Evolutionary conservation across 441 rosid species (phyloP), one percentile per base, ranked within the genome.

Genomic region (Lepidium campestre): DNA sequence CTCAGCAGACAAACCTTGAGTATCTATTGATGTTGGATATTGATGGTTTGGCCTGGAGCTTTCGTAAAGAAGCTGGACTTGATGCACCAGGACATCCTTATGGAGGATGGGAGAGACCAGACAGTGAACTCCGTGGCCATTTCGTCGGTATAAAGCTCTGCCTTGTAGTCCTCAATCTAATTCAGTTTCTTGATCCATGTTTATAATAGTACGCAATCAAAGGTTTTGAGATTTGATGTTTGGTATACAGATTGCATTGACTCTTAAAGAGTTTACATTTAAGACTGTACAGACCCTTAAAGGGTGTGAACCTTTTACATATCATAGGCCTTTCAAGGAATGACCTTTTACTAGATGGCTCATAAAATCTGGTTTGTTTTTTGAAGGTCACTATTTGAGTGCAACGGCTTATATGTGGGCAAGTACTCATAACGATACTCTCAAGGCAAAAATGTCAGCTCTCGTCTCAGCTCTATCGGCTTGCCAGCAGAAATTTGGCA

Each of bases 361-460:
- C 6, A 46, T 20, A 47, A 10, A 64, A 23, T 27, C 65, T 45
- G 60, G 12, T 65, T 71, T 79, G 41, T 35, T 69, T 65, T 29
- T 70, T 82, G 73, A 78, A 94, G 99, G 99, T 73, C 97, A 94
- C 73, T 94, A 89, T 77, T 60, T 94, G 84, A 86, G 99, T 78
- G 98, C 97, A 34, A 69, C 96, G 15, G 93, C 97, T n/a, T 75
- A 82, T 13, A 91, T 91, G 99, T 94, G 97, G 96, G 96, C 97
- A 36, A 89, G 97, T 64, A 91, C 97, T 65, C 92, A 85, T 73
- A 77, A 85, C 23, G 79, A 74, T 39, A 82, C 84, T 50, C 86
- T 91, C 45, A 80, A 80, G 75, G 76, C 52, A 63, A 89, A 83
- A 81, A 94, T 94, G 99, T 67, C 85, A 4, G 77, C 81, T 6